These are phyloP conservation scores for Mycena galericulata DNA, from an alignment of 768 basidiomycete species.

Conservation along the genomic window DNA sequence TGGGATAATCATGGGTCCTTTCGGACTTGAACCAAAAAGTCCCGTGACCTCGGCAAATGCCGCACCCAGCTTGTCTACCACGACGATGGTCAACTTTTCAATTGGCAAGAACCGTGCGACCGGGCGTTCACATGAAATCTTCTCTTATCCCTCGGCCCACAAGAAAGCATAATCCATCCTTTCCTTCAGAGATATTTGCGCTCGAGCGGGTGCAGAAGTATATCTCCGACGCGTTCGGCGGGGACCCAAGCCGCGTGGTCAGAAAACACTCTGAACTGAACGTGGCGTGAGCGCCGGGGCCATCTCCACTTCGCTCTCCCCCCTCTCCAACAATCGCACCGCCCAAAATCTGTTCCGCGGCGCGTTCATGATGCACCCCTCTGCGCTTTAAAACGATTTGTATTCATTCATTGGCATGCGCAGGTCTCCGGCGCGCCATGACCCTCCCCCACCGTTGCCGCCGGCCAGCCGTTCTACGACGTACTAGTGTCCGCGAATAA, in stretches of 20 bases:
- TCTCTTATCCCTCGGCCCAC: not conserved
- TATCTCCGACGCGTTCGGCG: not conserved
- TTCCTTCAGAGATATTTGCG: not conserved
- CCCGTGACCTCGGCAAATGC: too few species aligned
- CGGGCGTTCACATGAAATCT: not conserved
- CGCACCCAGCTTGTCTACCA: too few species aligned
- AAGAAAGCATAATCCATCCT: not conserved
- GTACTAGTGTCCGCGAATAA: not conserved
- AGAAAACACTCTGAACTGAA: not conserved
- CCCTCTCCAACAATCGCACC: not conserved
- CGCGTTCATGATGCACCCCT: not conserved
- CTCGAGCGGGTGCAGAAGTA: slow-evolving; percentile 3
- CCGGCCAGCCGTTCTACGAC: not conserved
- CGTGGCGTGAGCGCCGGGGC: not conserved
- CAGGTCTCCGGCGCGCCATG: not conserved
- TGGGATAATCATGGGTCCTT: too few species aligned
- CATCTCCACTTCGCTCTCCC: not conserved
- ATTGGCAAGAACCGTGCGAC: slow-evolving; percentile 11
- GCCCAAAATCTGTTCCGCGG: not conserved
- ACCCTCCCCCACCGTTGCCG: not conserved
- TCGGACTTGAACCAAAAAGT: too few species aligned
- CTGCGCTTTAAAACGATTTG: too few species aligned
- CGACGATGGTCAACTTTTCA: too few species aligned
- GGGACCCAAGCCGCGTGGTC: not conserved
- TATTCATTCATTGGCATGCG: not conserved